A percentile compares a stretch with the other conserved stretches of the same genome.
Conservation (phyloP, 257 asterid species). For the Solanum neorickii region DNA sequence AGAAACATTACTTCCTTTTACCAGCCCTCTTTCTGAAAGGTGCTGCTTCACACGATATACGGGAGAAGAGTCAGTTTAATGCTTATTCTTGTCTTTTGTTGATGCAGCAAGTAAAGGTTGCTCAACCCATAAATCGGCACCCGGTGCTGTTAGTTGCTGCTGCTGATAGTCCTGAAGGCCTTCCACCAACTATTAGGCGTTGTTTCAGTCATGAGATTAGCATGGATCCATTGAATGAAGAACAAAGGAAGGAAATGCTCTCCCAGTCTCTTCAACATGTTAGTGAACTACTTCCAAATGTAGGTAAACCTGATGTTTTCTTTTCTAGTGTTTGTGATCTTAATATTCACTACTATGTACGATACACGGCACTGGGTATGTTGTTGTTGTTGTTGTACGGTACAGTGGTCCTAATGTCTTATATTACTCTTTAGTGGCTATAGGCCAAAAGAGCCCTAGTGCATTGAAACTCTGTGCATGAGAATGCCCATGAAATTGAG, state of each 20-base stretch:
- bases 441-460: not conserved
- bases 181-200: slow-evolving; percentile 76
- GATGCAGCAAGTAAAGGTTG: slow-evolving; percentile 29
- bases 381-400: not conserved
- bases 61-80: not conserved
- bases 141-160: slow-evolving; percentile 78
- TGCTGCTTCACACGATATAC: not conserved
- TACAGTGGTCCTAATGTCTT: not conserved
- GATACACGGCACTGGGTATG: not conserved
- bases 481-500: not conserved
- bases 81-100: slow-evolving; percentile 1
- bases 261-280: slow-evolving; percentile 49
- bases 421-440: not conserved
- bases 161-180: slow-evolving; percentile 81
- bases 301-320: slow-evolving; percentile 18
- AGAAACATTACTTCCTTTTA: not conserved
- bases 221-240: slow-evolving; percentile 68
- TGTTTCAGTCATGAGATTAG: slow-evolving; percentile 92
- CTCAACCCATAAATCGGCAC: slow-evolving; percentile 40
- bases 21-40: not conserved
- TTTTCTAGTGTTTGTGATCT: not conserved
- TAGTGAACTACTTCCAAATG: slow-evolving; percentile 52
- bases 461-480: not conserved
- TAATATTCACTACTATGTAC: not conserved
- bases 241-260: slow-evolving; percentile 69